Conservation (phyloP, 176 grass and related monocot species). For the Musa acuminata region DNA sequence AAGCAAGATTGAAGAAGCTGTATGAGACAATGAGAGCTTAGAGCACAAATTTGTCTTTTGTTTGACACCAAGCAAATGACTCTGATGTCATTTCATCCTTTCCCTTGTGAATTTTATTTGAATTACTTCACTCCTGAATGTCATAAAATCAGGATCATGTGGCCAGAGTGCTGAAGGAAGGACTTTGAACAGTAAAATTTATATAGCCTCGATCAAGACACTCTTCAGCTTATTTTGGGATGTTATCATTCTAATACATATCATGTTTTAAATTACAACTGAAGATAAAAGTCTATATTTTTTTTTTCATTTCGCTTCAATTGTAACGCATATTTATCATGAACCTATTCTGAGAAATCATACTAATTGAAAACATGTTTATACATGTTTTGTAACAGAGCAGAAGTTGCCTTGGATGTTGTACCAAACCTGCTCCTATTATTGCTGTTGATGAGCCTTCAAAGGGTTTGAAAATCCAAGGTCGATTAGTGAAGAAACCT, state of each 20-base stretch:
- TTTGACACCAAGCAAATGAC: not conserved
- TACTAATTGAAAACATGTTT: constrained; percentile 47
- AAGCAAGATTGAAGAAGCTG: too few relatives aligned
- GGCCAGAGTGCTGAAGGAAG: not conserved
- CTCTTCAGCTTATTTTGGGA: not conserved
- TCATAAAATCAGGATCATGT: not conserved
- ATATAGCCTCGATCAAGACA: not conserved
- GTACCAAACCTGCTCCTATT: constrained; percentile 57
- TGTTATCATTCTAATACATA: not conserved
- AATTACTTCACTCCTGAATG: not conserved
- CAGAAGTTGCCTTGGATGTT: constrained; percentile 98
- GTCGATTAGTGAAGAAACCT: constrained; percentile 38
- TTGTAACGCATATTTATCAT: not conserved
- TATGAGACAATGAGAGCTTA: too few relatives aligned
- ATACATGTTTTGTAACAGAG: constrained; percentile 82
- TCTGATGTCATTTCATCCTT: not conserved
- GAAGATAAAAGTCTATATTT: not conserved
- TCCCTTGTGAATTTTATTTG: not conserved
- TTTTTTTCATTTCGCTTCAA: not conserved
- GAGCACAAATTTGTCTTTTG: too few relatives aligned
- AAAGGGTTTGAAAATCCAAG: constrained; percentile 81
- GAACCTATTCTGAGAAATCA: not conserved
- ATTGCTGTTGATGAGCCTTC: constrained; percentile 75
- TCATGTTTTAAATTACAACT: not conserved
- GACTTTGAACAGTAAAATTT: not conserved